Evolutionary conservation across 208 protist species (phyloP).

Genomic region (Entamoeba moshkovskii): DNA sequence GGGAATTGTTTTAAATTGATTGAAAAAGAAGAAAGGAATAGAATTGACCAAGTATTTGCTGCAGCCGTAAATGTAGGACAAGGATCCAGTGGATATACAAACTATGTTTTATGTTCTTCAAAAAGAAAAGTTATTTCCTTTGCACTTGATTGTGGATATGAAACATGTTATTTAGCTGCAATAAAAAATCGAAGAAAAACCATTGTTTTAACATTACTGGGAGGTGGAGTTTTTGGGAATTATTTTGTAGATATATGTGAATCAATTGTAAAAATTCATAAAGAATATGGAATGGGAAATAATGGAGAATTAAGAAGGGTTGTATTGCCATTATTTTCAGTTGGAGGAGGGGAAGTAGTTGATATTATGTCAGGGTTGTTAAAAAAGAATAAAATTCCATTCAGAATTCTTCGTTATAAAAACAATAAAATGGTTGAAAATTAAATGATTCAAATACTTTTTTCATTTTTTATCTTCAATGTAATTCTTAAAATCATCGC

Average conservation of each 20-base stretch:
- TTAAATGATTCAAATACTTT: not conserved
- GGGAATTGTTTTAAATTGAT: not conserved
- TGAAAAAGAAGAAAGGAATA: not conserved
- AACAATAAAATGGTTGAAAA: not conserved
- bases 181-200: not conserved
- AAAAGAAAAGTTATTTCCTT: not conserved
- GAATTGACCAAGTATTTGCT: not conserved
- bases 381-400: not conserved
- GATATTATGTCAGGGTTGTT: not conserved
- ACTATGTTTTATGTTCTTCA: not conserved
- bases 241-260: not conserved
- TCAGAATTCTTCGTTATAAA: not conserved
- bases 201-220: not conserved
- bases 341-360: not conserved
- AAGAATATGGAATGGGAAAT: not conserved
- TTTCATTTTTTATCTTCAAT: not conserved
- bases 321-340: not conserved
- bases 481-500: not conserved
- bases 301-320: not conserved
- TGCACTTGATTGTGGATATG: not conserved
- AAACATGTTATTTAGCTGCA: not conserved
- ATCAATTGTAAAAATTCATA: not conserved
- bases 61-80: not conserved
- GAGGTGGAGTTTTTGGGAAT: not conserved
- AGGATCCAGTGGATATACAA: not conserved